Base-by-base conservation (phyloP, 345 rosid species). In the Pelargonium nanum region DNA sequence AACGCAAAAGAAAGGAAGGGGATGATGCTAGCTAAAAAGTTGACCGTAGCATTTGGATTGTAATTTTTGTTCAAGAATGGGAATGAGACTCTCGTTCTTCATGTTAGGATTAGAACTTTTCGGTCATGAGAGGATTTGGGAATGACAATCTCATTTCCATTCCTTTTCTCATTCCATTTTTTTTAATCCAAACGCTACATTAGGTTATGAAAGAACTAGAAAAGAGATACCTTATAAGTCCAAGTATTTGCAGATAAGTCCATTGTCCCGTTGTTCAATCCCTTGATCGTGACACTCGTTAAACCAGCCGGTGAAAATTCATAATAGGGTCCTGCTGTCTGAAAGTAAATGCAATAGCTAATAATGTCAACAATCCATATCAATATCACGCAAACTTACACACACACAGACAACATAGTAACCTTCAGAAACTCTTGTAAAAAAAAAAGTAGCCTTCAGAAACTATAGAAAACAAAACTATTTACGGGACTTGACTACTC, bases 241-340 rank as follows among this genome's bases (percentile, higher is more conserved):
- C 97, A 93, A 61, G 56, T 73, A 65, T 65, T 67, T 40, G 70
- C 53, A 60, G 91, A 84, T 67, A 93, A 76, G 70, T 89, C 91
- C 55, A 83, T 5, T 19, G 84, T 84, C 60, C 96, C 97, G 57
- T 65, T 78, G 75, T 70, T 84, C 65, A 93, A 69, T 24, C 99
- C 99, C 66, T 74, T 56, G 28, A 93, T 83, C 68, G 76, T 77
- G 59, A 89, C 96, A 70, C 86, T 80, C 30, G 89, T 81, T 50
- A 86, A 75, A 63, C 97, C 96, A 6, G 96, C 94, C 71, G 78
- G 80, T 61, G 76, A 65, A 81, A 82, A 93, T 74, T 93, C 97
- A 65, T 93, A 89, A 73, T 68, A 77, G 24, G 89, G 62, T 63
- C 99, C 99, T 50, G 94, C 99, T 76, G 79, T 93, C 99, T 89